Conservation (phyloP, 2,329 filamentous ascomycete species). For the Aspergillus nomiae region DNA sequence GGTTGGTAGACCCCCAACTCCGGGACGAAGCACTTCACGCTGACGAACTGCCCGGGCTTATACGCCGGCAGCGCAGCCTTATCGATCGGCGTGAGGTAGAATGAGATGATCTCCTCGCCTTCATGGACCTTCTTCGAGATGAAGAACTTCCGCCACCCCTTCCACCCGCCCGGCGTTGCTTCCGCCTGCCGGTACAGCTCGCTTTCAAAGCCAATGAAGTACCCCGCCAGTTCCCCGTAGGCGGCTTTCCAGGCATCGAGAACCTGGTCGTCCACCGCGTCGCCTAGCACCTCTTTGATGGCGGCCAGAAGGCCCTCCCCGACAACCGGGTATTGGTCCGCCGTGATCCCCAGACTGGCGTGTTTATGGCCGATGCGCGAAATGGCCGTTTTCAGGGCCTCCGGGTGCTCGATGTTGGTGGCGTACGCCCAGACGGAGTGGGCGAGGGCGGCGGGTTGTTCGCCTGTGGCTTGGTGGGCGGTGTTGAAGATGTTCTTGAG, state of each 20-base stretch:
- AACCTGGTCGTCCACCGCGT: constrained; percentile 64
- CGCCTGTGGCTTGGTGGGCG: constrained; percentile 66
- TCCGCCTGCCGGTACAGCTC: constrained; percentile 55
- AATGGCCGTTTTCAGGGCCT: constrained; percentile 55
- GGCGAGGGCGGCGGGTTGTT: constrained; percentile 70
- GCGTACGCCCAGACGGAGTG: constrained; percentile 69
- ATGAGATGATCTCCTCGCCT: constrained; percentile 67
- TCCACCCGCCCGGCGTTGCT: constrained; percentile 51
- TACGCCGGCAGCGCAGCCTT: constrained; percentile 61
- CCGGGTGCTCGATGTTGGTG: constrained; percentile 67
- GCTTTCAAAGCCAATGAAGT: constrained; percentile 66
- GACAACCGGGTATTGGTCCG: constrained; percentile 70
- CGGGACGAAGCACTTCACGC: constrained; percentile 60
- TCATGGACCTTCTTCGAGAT: constrained; percentile 65
- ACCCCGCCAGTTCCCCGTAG: constrained; percentile 69
- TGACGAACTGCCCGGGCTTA: constrained; percentile 73
- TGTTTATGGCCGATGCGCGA: constrained; percentile 76
- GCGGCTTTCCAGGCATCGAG: constrained; percentile 68
- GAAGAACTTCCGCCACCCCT: constrained; percentile 64
- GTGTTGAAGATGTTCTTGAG: constrained; percentile 70
- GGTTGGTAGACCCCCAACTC: constrained; percentile 63
- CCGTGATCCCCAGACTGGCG: constrained; percentile 64
- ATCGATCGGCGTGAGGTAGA: constrained; percentile 67
- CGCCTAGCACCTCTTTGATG: constrained; percentile 67
- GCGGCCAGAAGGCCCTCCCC: constrained; percentile 66